Base-by-base conservation (phyloP, 1,284 basidiomycete species). In the Rhodotorula sp. region DNA sequence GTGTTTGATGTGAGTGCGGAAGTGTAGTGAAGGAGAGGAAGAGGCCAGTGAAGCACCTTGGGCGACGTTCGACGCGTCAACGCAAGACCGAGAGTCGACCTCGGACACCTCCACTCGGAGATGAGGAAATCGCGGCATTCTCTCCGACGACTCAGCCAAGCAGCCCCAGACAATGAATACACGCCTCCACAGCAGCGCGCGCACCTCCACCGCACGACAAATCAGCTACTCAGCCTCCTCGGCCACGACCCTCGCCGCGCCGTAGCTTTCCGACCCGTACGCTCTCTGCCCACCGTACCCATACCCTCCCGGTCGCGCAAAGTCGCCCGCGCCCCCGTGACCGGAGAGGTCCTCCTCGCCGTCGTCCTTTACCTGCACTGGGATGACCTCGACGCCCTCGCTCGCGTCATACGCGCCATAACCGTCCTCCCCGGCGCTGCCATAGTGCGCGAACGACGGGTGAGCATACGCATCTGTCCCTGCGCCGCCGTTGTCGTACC, bases 221-320 rank as follows among this genome's bases (percentile, higher is more conserved):
- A n/a, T n/a, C n/a, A n/a, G n/a, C n/a, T n/a, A 58, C 29, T 64
- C 64, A 22, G 64, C 64, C 37, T 65, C 64, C 48, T 65, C 64
- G 17, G 64, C 64, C 8, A 58, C 57, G 13, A 65, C 57, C 56
- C 32, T 29, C 64, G 64, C 64, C 27, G 29, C 64, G 22, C 64
- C 56, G 9, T 44, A 44, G 44, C 44, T 44, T 21, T 21, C 44
- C 44, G 21, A 17, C 44, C n/a, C n/a, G n/a, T n/a, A n/a, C n/a
- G n/a, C n/a, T n/a, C 48, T 50, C 13, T n/a, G 8, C 50, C n/a
- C 48, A 25, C 48, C 48, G 27, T 50, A 34, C 44, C 25, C 55
- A 21, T 48, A 55, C 39, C 41, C 54, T 2, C 41, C 13, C 37
- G n/a, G 44, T n/a, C 56, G 29, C 34, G 32, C 53, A 34, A 34